Base-by-base conservation (phyloP, 768 basidiomycete species). In the Amanita polypyramis region DNA sequence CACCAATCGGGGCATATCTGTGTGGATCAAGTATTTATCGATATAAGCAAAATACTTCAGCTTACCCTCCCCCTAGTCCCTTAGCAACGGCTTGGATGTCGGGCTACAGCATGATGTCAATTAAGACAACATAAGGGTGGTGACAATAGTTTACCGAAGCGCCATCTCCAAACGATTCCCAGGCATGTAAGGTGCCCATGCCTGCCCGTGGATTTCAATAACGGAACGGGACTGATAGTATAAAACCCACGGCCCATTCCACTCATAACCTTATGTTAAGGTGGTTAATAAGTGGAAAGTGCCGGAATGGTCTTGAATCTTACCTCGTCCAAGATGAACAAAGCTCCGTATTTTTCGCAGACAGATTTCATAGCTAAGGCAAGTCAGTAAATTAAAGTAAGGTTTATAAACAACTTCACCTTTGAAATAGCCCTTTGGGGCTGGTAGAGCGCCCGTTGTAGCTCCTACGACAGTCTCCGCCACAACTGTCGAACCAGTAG, bases 21-120 rank as follows among this genome's bases (percentile, higher is more conserved):
- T 25, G 19, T n/a, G 37, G 3, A 23, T 47, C 20, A 47, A 43
- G 15, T 9, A 14, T 15, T 35, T 32, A 4, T 47, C 12, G 10
- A 11, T n/a, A 27, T 14, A 34, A 32, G 43, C n/a, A 27, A 15
- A 37, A 2, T 48, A 32, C 5, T 59, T 75, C 54, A 60, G 88
- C 80, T 55, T 61, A 88, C 80, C 91, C 91, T 64, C 89, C 91
- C 41, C 88, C 90, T 5, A 94, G 75, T 11, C 91, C 89, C 62
- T 95, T 94, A 1, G 90, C 92, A 25, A 93, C 73, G 5, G 87
- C 85, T 64, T 94, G 90, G 25, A 94, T 71, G 64, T 94, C 91
- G 34, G 92, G 91, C 73, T 74, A 52, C 1, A 49, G 20, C 51
- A 14, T 30, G 4, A 29, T 14, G 32, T 40, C 45, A 27, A 47